Percentiles rank a stretch among this genome's conserved stretches.
These are phyloP conservation scores for Fomitiporia mediterranea DNA, from an alignment of 1,284 basidiomycete species.

Conservation along the genomic window DNA sequence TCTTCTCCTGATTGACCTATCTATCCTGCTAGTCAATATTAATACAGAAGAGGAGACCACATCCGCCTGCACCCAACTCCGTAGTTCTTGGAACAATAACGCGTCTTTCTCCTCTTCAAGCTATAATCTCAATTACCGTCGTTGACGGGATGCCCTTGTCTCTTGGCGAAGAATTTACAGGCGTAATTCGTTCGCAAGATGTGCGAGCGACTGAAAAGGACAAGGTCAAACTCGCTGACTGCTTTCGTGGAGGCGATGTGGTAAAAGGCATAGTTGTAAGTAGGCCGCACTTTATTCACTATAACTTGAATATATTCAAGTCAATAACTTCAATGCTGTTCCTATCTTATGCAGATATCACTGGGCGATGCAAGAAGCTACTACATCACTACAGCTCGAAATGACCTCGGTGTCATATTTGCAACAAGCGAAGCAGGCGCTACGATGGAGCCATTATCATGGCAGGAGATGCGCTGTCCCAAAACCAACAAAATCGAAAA, in stretches of 20 bases:
- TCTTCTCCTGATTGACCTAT: conserved; percentile 28
- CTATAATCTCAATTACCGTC: conserved; percentile 81
- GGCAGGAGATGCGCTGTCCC: conserved; percentile 90
- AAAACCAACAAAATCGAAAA: conserved; percentile 78
- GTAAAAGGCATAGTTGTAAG: conserved; percentile 89
- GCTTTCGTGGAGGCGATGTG: conserved; percentile 95
- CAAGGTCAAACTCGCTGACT: conserved; percentile 89
- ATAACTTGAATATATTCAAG: conserved; percentile 9
- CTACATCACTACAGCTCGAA: conserved; percentile 91
- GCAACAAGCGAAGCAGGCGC: conserved; percentile 82
- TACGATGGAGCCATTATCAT: conserved; percentile 80
- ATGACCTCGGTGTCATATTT: conserved; percentile 90
- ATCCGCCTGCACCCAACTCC: conserved; percentile 66
- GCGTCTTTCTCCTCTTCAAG: conserved; percentile 84
- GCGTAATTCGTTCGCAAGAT: conserved; percentile 89
- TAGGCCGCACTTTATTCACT: conserved; percentile 22
- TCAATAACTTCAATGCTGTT: background rate
- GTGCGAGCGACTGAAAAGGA: conserved; percentile 91
- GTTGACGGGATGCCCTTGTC: conserved; percentile 90
- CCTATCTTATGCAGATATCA: conserved; percentile 87
- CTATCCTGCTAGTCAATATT: conserved; percentile 43
- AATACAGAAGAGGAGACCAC: conserved; percentile 57
- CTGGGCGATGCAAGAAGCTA: conserved; percentile 92
- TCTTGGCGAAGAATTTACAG: conserved; percentile 88
- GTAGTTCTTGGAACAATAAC: conserved; percentile 78